Base-by-base conservation (phyloP, 2,329 filamentous ascomycete species). In the Sclerotinia minor region DNA sequence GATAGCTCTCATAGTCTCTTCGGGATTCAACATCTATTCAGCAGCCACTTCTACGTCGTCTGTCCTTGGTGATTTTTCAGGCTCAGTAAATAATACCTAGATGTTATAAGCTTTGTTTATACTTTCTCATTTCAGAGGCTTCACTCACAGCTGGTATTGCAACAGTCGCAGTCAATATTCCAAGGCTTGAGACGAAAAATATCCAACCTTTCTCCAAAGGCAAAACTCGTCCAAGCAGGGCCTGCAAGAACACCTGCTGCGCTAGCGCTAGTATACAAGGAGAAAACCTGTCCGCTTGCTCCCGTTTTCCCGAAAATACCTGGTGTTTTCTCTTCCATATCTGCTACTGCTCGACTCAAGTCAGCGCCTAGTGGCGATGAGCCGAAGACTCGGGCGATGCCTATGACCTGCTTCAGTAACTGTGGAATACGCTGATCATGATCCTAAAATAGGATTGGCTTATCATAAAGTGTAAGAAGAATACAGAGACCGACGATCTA, bases 401-500 rank as follows among this genome's bases (percentile, higher is more conserved):
- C 64, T 69, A 26, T 44, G n/a, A 19, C 11, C 11, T 2, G 15
- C 65, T 45, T 64, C 19, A 67, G 49, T 24, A 45, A n/a, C 19
- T 44, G n/a, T 19, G 19, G 26, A 63, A 53, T 19, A 13, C 1
- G 21, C 53, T 24, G 29, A 52, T 21, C 38, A 52, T 21, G 5
- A 24, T 24, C 13, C 19, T 52, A 8, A 21, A 47, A 24, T 7
- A 21, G 29, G n/a, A 50, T 0, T 19, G 19, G 15, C 19, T 54
- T 57, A 70, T 90, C 90, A 1, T 87, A 75, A 0, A 90, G 71
- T 0, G 82, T 82, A 0, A 94, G 80, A 2, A 93, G 78, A 0
- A 82, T 85, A 67, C 85, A 88, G 0, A 93, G 80, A 0, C 92
- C 78, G 1, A 89, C 83, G 74, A 91, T 90, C 65, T 91, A 83